phyloP scores from a whole-genome alignment of 768 basidiomycete species.

The Galerina sulciceps region DNA sequence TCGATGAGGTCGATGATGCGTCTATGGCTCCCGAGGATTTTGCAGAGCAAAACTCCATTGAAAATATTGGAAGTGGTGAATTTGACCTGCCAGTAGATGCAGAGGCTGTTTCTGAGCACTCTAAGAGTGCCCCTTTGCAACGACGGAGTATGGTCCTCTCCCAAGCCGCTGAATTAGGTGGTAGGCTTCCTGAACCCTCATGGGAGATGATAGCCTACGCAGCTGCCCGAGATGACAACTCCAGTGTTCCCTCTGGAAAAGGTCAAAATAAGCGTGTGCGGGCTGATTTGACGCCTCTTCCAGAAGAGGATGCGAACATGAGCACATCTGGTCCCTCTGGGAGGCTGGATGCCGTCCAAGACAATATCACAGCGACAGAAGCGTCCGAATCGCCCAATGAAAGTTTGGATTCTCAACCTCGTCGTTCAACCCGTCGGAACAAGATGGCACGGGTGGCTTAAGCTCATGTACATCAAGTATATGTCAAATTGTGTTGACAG shows the following conservation, averaged over 20 bases:
- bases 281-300: constrained; percentile 45
- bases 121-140: constrained; percentile 43
- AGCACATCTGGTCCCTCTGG: background rate
- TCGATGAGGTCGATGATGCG: constrained; percentile 9
- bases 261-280: constrained; percentile 45
- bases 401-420: constrained; percentile 5
- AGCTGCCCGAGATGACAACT: constrained; percentile 30
- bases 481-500: background rate
- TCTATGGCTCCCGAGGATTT: background rate
- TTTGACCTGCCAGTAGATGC: background rate
- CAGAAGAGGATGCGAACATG: constrained; percentile 35
- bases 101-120: constrained; percentile 8
- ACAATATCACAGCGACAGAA: constrained; percentile 1
- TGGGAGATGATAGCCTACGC: constrained; percentile 58
- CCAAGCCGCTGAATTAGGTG: constrained; percentile 47
- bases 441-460: constrained; percentile 23
- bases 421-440: constrained; percentile 22
- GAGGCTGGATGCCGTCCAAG: background rate
- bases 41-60: background rate
- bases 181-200: constrained; percentile 50
- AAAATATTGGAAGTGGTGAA: background rate
- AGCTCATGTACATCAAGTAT: constrained; percentile 6
- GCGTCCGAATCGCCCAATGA: background rate
- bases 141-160: constrained; percentile 53
- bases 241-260: constrained; percentile 19